Conservation (phyloP, 495 filamentous ascomycete species). For the Pseudotulostoma volvatum region DNA sequence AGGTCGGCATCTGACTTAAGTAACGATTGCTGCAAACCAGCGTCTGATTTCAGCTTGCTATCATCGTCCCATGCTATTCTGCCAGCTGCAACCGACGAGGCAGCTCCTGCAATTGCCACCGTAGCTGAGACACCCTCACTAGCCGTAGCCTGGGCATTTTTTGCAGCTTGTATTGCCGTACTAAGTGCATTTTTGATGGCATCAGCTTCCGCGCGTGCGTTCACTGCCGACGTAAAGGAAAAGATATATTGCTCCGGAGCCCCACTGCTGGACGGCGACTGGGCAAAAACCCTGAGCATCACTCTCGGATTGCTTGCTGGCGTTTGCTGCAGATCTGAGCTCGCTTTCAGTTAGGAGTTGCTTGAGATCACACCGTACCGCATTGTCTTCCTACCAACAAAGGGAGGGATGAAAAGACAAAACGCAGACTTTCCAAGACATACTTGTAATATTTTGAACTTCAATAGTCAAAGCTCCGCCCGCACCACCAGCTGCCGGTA, state of each 20-base stretch:
- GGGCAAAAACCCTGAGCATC: constrained; percentile 17
- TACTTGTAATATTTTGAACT: constrained; percentile 67
- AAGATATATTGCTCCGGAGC: constrained; percentile 62
- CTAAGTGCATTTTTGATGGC: constrained; percentile 68
- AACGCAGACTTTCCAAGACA: too few species aligned
- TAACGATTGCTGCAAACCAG: constrained; percentile 69
- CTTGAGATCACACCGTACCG: constrained; percentile 2
- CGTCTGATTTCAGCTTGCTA: constrained; percentile 49
- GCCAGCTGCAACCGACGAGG: constrained; percentile 25
- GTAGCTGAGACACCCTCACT: constrained; percentile 34
- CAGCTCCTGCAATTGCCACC: constrained; percentile 43
- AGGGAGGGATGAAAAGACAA: too few species aligned
- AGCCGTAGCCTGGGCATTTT: constrained; percentile 27
- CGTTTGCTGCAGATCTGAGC: constrained; percentile 73
- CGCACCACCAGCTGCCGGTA: constrained; percentile 36
- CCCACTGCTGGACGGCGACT: constrained; percentile 15
- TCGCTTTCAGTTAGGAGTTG: too few species aligned
- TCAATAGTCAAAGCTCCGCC: constrained; percentile 45
- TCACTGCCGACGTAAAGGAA: constrained; percentile 60
- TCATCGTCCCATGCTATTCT: constrained; percentile 60
- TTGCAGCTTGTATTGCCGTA: constrained; percentile 52
- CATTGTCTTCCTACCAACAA: too few species aligned
- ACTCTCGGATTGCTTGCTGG: constrained; percentile 62
- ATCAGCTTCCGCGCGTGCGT: constrained; percentile 69
- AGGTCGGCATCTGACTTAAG: constrained; percentile 58